phyloP scores from a whole-genome alignment of 176 grass and related monocot species.

The Oryza officinalis region DNA sequence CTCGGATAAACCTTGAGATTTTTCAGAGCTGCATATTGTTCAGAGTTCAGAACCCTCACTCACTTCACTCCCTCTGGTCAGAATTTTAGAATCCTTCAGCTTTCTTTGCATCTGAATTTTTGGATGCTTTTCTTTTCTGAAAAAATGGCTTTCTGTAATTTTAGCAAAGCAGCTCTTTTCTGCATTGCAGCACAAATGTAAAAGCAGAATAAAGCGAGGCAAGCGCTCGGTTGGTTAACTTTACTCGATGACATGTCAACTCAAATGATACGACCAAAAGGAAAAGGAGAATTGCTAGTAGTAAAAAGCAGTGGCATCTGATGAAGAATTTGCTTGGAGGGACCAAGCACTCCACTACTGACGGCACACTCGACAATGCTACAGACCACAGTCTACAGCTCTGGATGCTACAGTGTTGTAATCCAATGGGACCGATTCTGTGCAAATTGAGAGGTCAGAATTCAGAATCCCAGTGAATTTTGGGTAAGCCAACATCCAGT shows the following conservation, averaged over 20 bases:
- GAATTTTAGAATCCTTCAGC: not conserved
- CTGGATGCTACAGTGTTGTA: slow-evolving; percentile 4
- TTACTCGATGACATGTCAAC: slow-evolving; percentile 36
- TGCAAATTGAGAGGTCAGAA: slow-evolving; percentile 4
- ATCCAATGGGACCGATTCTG: not conserved
- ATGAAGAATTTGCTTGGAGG: not conserved
- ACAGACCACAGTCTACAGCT: slow-evolving; percentile 16
- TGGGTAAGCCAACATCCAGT: not conserved
- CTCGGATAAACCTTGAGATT: slow-evolving; percentile 24
- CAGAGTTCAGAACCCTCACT: not conserved
- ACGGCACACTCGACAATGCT: not conserved
- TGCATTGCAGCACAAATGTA: slow-evolving; percentile 4
- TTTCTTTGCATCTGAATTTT: not conserved
- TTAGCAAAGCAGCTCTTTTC: not conserved
- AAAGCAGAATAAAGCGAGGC: slow-evolving; percentile 28
- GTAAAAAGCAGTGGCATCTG: slow-evolving; percentile 5
- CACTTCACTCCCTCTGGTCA: not conserved
- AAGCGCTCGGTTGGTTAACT: slow-evolving; percentile 32
- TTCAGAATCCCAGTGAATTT: slow-evolving; percentile 20
- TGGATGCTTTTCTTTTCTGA: not conserved
- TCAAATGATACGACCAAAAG: slow-evolving; percentile 41
- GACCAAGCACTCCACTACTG: not conserved
- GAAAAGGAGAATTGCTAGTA: not conserved
- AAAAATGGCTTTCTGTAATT: not conserved
- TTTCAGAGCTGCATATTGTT: not conserved